phyloP scores from a whole-genome alignment of 257 asterid genomes.

The Misopates orontium region DNA sequence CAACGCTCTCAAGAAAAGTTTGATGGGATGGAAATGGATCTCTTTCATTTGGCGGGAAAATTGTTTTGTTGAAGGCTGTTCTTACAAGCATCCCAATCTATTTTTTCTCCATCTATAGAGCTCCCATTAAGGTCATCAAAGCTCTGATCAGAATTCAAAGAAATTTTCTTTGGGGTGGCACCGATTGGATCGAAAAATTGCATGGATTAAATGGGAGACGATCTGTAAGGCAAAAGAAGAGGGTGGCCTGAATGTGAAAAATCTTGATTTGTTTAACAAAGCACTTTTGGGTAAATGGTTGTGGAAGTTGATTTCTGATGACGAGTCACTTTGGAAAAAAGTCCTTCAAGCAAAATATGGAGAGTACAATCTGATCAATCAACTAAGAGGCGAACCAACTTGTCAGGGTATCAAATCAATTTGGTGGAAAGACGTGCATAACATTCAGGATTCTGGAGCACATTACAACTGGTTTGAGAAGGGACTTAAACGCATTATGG shows the following conservation, averaged over 20 bases:
- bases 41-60: neutral
- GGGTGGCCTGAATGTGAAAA: neutral
- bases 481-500: too few species aligned
- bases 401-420: too few species aligned
- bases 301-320: neutral
- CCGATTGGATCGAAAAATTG: neutral
- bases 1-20: neutral
- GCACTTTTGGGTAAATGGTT: neutral
- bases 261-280: neutral
- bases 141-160: neutral
- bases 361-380: too few species aligned
- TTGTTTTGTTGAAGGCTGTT: neutral
- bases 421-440: too few species aligned
- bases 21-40: neutral
- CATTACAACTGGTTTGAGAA: too few species aligned
- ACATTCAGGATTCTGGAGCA: too few species aligned
- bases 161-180: neutral
- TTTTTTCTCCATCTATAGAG: too few species aligned
- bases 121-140: neutral
- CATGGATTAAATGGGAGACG: neutral
- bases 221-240: neutral
- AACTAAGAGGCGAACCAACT: too few species aligned
- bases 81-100: neutral
- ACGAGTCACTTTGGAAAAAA: too few species aligned
- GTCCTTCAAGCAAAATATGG: too few species aligned